Base-by-base conservation (phyloP, 2,329 filamentous ascomycete species). In the Neodidymelliopsis sp. region DNA sequence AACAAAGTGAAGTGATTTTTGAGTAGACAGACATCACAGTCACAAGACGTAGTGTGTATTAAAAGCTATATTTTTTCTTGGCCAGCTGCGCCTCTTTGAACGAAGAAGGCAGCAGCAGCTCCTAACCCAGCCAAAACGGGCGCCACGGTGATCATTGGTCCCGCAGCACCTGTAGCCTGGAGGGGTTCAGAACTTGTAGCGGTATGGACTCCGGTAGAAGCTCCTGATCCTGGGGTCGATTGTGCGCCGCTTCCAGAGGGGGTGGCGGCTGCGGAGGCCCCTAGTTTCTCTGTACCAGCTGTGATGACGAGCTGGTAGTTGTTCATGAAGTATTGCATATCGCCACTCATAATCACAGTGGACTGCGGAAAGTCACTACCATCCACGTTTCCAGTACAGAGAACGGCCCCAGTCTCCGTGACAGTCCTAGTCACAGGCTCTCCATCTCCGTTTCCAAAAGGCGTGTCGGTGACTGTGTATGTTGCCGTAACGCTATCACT, bases 51-150 rank as follows among this genome's bases (percentile, higher is more conserved):
- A n/a, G n/a, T n/a, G n/a, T n/a, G n/a, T n/a, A n/a, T n/a, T n/a
- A n/a, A n/a, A n/a, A n/a, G n/a, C n/a, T n/a, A n/a, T n/a, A n/a
- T n/a, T n/a, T n/a, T n/a, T n/a, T n/a, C n/a, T n/a, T n/a, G n/a
- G 20, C 22, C 11, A 8, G 13, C 3, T 15, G 12, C 5, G 18
- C 6, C 23, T 10, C 16, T 28, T 41, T 57, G 65, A 28, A 68
- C 34, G 35, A 67, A 57, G 42, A 64, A 62, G 7, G 57, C 65
- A 23, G 56, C 56, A 10, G 60, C 65, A 24, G 60, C 65, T 42
- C 65, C 67, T n/a, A 69, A 37, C 29, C 66, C 67, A 10, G 58
- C 63, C 33, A 68, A 31, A 12, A 56, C 57, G 41, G 67, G 66
- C 4, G 53, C 59, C 27, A 61, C 34, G 0, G 62, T 60, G 38